Evolutionary conservation across 257 asterid genomes (phyloP).

Genomic region (Solanum gandarillasii): DNA sequence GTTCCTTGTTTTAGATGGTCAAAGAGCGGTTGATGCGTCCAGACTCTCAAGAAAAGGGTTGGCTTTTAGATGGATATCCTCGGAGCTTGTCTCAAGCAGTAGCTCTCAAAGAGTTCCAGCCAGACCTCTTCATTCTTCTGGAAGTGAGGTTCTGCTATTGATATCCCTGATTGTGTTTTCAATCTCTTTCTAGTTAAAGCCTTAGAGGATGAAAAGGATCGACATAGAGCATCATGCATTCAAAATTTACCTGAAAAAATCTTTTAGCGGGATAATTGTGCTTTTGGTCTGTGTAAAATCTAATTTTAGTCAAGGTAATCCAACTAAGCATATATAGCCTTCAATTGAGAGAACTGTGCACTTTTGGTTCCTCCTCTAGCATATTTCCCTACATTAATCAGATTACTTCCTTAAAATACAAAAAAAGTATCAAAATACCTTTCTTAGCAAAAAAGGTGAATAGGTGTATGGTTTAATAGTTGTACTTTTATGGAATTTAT

Average conservation of each 20-base stretch:
- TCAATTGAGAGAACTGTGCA: neutral
- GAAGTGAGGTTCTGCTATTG: constrained; percentile 71
- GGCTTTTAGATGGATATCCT: constrained; percentile 99
- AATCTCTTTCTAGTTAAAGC: neutral
- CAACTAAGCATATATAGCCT: neutral
- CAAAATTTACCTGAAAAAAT: neutral
- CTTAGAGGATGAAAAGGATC: neutral
- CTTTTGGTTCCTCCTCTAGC: neutral
- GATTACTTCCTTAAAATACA: neutral
- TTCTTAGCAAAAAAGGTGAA: neutral
- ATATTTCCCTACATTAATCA: neutral
- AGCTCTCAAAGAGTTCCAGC: constrained; percentile 62
- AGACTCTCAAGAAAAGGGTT: constrained; percentile 77
- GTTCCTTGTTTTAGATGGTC: constrained; percentile 53
- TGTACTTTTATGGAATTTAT: neutral
- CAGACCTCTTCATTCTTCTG: constrained; percentile 89
- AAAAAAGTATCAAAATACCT: neutral
- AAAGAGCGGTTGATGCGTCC: constrained; percentile 61
- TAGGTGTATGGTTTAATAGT: neutral
- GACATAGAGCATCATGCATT: neutral
- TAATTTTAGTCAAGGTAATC: neutral
- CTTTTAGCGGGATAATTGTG: neutral
- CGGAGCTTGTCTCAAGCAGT: constrained; percentile 86
- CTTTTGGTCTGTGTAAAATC: neutral
- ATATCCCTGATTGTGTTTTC: constrained; percentile 7